A percentile compares a stretch with the other conserved stretches of the same genome.
phyloP scores from a whole-genome alignment of 768 basidiomycete species.

The Leucosporidium scottii region DNA sequence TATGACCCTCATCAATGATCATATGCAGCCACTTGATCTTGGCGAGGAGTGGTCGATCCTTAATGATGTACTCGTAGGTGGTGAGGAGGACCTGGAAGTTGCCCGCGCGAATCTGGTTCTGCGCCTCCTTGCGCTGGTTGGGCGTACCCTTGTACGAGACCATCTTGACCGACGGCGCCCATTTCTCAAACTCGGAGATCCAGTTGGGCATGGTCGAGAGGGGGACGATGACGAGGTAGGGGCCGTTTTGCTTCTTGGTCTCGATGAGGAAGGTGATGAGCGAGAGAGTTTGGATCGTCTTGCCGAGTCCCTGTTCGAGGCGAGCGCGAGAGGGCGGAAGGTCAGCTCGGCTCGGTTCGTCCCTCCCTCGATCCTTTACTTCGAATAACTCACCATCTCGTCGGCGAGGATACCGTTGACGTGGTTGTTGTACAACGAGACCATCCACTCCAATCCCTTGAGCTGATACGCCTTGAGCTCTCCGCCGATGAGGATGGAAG shows the following conservation, averaged over 20 bases:
- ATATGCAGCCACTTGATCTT: conserved; percentile 67
- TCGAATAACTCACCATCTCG: conserved; percentile 37
- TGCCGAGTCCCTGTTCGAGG: conserved; percentile 33
- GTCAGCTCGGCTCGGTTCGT: background rate
- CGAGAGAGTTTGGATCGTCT: conserved; percentile 93
- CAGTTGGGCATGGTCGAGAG: conserved; percentile 65
- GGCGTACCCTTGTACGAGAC: conserved; percentile 88
- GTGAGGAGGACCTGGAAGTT: conserved; percentile 39
- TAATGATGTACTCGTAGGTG: conserved; percentile 64
- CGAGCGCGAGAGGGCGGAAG: background rate
- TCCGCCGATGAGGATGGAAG: conserved; percentile 73
- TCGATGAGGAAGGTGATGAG: conserved; percentile 88
- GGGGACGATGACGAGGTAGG: conserved; percentile 87
- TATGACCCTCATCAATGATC: conserved; percentile 92
- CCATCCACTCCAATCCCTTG: conserved; percentile 40
- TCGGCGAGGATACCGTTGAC: conserved; percentile 41
- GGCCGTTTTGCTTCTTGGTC: conserved; percentile 54
- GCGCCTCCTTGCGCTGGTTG: conserved; percentile 68
- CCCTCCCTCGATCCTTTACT: background rate
- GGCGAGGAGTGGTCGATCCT: conserved; percentile 35
- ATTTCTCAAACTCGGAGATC: conserved; percentile 46
- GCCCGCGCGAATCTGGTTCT: conserved; percentile 41
- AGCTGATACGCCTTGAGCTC: conserved; percentile 77
- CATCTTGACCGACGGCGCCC: conserved; percentile 53
- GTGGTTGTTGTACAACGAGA: conserved; percentile 38